Conservation (phyloP, 495 filamentous ascomycete genomes). For the Penicillium chermesinum region DNA sequence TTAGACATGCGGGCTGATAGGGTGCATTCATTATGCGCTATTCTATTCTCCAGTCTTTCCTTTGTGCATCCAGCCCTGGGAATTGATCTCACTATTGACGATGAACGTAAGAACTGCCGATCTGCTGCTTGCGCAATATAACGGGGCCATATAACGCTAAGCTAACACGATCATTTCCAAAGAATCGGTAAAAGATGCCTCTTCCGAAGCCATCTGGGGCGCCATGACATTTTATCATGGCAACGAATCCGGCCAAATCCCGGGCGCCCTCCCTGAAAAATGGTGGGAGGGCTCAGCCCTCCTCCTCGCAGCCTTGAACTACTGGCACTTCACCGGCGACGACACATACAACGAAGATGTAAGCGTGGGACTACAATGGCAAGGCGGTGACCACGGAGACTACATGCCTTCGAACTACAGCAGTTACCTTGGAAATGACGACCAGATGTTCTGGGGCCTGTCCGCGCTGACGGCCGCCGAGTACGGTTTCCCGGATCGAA, state of each 20-base stretch:
- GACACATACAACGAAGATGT: slow-evolving; percentile 58
- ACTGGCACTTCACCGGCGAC: slow-evolving; percentile 69
- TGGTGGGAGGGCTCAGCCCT: slow-evolving; percentile 71
- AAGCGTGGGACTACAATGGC: slow-evolving; percentile 53
- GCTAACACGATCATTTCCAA: neutral
- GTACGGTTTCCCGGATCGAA: slow-evolving; percentile 58
- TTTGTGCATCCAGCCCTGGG: slow-evolving; percentile 1
- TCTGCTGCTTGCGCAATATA: too few species aligned
- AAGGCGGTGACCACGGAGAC: slow-evolving; percentile 54
- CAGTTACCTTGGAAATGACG: slow-evolving; percentile 51
- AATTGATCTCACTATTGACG: slow-evolving; percentile 6
- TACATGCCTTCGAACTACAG: slow-evolving; percentile 51
- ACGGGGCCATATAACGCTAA: too few species aligned
- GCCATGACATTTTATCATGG: slow-evolving; percentile 17
- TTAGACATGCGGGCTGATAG: slow-evolving; percentile 6
- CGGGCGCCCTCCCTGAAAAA: slow-evolving; percentile 15
- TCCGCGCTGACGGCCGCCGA: slow-evolving; percentile 65
- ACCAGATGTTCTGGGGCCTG: slow-evolving; percentile 74
- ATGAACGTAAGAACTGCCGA: slow-evolving; percentile 6
- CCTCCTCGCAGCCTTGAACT: slow-evolving; percentile 63
- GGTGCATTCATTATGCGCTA: slow-evolving; percentile 10
- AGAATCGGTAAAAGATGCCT: slow-evolving; percentile 19
- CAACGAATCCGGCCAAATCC: slow-evolving; percentile 16
- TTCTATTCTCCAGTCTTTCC: slow-evolving; percentile 2
- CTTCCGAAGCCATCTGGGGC: slow-evolving; percentile 9